A percentile compares a stretch with the other conserved stretches of the same genome.
phyloP scores from a whole-genome alignment of 1,139 yeast genomes.

The Candida mesenterica region DNA sequence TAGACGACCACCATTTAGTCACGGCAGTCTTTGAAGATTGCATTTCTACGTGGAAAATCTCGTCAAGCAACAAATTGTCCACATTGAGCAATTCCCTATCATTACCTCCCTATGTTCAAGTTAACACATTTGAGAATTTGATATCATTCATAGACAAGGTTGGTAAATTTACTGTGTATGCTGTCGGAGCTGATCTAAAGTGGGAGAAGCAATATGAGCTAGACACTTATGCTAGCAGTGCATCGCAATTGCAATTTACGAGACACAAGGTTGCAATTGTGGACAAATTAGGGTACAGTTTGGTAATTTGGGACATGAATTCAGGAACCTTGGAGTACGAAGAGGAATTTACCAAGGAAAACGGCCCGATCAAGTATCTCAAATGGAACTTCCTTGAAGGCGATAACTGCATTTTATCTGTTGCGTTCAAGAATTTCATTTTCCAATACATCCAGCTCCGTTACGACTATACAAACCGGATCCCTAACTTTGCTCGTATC shows the following conservation, averaged over 20 bases:
- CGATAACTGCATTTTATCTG: conserved; percentile 71
- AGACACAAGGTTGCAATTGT: conserved; percentile 66
- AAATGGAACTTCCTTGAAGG: conserved; percentile 75
- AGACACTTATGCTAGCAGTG: conserved; percentile 3
- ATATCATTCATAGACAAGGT: conserved; percentile 2
- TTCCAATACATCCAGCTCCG: conserved; percentile 76
- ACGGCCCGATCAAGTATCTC: conserved; percentile 50
- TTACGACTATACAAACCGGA: conserved; percentile 80
- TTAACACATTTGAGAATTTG: conserved; percentile 1
- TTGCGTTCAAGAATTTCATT: conserved; percentile 68
- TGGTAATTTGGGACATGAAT: conserved; percentile 76
- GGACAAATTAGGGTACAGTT: conserved; percentile 45
- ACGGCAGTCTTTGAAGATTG: not conserved
- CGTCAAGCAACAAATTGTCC: not conserved
- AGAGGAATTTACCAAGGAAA: conserved; percentile 27
- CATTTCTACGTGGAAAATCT: not conserved
- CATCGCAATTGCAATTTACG: conserved; percentile 15
- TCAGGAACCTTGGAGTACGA: conserved; percentile 68
- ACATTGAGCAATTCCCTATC: not conserved
- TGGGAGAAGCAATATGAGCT: not conserved
- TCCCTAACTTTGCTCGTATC: conserved; percentile 76
- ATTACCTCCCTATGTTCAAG: not conserved
- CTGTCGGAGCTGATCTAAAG: not conserved
- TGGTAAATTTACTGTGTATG: conserved; percentile 2
- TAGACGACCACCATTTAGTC: not conserved